Evolutionary conservation across 2,329 filamentous ascomycete genomes (phyloP).

Genomic region (Hypoxylon sp.): DNA sequence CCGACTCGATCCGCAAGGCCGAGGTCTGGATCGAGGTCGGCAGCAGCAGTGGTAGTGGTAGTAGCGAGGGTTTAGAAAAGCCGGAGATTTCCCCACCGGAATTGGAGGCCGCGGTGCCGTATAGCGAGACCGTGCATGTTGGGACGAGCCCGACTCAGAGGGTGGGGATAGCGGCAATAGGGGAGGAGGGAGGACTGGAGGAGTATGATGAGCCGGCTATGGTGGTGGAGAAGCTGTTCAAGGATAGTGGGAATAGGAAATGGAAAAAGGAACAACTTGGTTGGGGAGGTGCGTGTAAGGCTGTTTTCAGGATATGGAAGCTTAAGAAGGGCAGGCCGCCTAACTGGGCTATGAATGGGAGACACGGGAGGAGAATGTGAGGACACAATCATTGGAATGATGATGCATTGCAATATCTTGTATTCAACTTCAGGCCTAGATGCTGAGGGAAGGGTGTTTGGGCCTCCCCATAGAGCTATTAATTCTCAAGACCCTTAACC

Average conservation of each 20-base stretch:
- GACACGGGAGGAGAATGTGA: slow-evolving; percentile 37
- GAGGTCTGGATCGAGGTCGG: slow-evolving; percentile 64
- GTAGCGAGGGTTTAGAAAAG: neutral
- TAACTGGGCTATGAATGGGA: slow-evolving; percentile 19
- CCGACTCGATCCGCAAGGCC: slow-evolving; percentile 62
- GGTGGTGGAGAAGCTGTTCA: slow-evolving; percentile 53
- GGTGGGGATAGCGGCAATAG: slow-evolving; percentile 34
- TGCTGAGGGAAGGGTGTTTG: neutral
- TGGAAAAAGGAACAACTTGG: slow-evolving; percentile 63
- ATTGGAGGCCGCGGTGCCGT: slow-evolving; percentile 34
- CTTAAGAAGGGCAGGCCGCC: slow-evolving; percentile 49
- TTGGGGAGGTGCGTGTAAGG: slow-evolving; percentile 63
- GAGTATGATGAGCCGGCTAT: slow-evolving; percentile 46
- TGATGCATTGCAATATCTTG: slow-evolving; percentile 1
- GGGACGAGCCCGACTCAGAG: slow-evolving; percentile 26
- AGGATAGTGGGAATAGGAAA: slow-evolving; percentile 50
- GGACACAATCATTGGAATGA: neutral
- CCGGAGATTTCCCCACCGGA: slow-evolving; percentile 13
- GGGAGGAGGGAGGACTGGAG: slow-evolving; percentile 19
- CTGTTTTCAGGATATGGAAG: slow-evolving; percentile 56
- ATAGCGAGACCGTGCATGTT: slow-evolving; percentile 19
- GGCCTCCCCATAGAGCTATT: neutral
- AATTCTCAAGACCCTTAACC: slow-evolving; percentile 11
- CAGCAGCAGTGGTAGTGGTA: neutral
- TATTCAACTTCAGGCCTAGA: slow-evolving; percentile 9